A percentile compares a stretch with the other conserved stretches of the same genome.
Conservation (phyloP, 2,329 filamentous ascomycete genomes). For the Cercospora janseana region DNA sequence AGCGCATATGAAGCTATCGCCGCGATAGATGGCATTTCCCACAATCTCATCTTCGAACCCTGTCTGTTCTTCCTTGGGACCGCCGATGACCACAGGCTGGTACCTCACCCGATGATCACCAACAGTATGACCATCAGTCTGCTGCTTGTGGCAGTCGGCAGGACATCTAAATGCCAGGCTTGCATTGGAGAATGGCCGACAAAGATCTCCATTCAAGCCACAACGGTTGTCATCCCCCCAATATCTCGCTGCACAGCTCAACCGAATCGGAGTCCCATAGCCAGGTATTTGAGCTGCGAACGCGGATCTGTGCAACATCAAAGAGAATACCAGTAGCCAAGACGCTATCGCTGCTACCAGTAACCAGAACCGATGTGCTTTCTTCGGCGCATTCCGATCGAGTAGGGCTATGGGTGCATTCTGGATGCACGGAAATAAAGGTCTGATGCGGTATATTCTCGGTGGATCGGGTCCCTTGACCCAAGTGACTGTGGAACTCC, state of each 20-base stretch:
- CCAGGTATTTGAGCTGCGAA: constrained; percentile 61
- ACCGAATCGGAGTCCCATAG: constrained; percentile 63
- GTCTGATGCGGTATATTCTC: constrained; percentile 49
- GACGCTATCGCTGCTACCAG: constrained; percentile 60
- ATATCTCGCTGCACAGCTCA: constrained; percentile 67
- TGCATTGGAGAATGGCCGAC: constrained; percentile 69
- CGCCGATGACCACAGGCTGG: constrained; percentile 55
- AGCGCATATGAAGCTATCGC: constrained; percentile 83
- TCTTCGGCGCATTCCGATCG: constrained; percentile 60
- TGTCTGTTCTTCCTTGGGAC: constrained; percentile 42
- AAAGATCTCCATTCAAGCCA: constrained; percentile 70
- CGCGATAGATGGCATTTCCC: constrained; percentile 67
- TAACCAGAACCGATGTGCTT: constrained; percentile 58
- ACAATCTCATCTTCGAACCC: constrained; percentile 41
- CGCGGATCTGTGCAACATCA: constrained; percentile 66
- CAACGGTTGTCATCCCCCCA: constrained; percentile 70
- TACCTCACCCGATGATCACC: constrained; percentile 64
- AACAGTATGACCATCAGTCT: constrained; percentile 72
- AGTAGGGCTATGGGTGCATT: constrained; percentile 63
- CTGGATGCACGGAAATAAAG: constrained; percentile 65
- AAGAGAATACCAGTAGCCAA: constrained; percentile 68
- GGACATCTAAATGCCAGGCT: constrained; percentile 74
- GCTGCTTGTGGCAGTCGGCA: constrained; percentile 64
- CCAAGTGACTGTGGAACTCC: constrained; percentile 45
- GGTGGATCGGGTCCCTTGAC: constrained; percentile 51